These are phyloP conservation scores for Aspergillus eucalypticola DNA, from an alignment of 2,329 filamentous ascomycete species.

Conservation along the genomic window DNA sequence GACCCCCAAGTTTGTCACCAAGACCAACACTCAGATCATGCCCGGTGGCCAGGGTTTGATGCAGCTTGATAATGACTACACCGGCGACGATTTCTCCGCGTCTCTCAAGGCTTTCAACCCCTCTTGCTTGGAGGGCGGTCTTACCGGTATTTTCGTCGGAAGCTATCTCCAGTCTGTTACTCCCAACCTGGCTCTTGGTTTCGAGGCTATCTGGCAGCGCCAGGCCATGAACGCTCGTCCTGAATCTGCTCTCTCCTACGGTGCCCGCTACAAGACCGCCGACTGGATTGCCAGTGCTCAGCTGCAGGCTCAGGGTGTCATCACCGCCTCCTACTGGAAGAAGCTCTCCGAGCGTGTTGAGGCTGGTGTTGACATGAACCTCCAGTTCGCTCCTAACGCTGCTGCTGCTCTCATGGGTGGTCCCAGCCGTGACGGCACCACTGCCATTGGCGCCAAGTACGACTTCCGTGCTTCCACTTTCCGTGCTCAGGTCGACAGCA, in stretches of 20 bases:
- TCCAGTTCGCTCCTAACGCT: conserved; percentile 71
- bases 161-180: conserved; percentile 95
- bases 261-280: conserved; percentile 81
- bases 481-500: conserved; percentile 92
- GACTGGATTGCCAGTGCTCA: conserved; percentile 95
- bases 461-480: conserved; percentile 96
- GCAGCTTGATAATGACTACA: conserved; percentile 94
- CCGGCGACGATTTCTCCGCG: conserved; percentile 87
- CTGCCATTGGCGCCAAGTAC: conserved; percentile 94
- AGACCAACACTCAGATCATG: conserved; percentile 83
- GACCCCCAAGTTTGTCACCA: conserved; percentile 76
- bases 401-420: conserved; percentile 73
- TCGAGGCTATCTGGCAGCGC: conserved; percentile 94
- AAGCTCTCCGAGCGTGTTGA: conserved; percentile 91
- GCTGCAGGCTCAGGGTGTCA: conserved; percentile 80
- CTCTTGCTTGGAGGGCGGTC: conserved; percentile 84
- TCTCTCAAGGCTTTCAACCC: conserved; percentile 94
- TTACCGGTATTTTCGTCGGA: conserved; percentile 93
- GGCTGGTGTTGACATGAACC: conserved; percentile 90
- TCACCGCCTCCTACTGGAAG: conserved; percentile 93
- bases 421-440: conserved; percentile 80
- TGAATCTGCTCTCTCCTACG: conserved; percentile 89
- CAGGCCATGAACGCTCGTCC: conserved; percentile 79
- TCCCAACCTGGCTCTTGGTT: conserved; percentile 77
- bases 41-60: conserved; percentile 81